Evolutionary conservation across 2,329 filamentous ascomycete genomes (phyloP).

Genomic region (Calonectria crousiana): DNA sequence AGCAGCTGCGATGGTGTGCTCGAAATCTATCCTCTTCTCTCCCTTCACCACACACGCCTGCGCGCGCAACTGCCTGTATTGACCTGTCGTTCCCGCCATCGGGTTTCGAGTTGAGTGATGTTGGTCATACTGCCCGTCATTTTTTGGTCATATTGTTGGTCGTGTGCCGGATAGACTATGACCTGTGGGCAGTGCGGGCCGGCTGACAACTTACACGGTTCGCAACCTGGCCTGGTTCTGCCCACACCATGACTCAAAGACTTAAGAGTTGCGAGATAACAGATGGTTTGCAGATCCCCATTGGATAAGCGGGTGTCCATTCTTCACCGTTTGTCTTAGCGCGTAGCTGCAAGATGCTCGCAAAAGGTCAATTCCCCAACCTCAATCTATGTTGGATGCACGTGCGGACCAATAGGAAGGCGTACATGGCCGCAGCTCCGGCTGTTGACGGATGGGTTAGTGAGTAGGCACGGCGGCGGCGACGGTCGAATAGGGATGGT

Average conservation of each 20-base stretch:
- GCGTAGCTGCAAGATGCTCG: constrained; percentile 30
- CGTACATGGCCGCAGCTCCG: constrained; percentile 26
- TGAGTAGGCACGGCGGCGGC: constrained; percentile 25
- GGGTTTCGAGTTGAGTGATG: constrained; percentile 30
- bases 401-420: constrained; percentile 22
- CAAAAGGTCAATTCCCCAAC: constrained; percentile 35
- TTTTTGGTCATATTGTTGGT: constrained; percentile 18
- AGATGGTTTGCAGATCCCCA: constrained; percentile 30
- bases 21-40: not conserved
- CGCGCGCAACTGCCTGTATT: not conserved
- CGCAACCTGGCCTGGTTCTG: constrained; percentile 16
- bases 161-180: constrained; percentile 31
- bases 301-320: constrained; percentile 32
- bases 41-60: constrained; percentile 7
- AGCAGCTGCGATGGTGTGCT: constrained; percentile 37
- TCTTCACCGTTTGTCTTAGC: constrained; percentile 37
- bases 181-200: constrained; percentile 35
- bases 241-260: constrained; percentile 41
- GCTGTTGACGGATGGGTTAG: constrained; percentile 29
- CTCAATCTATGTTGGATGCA: constrained; percentile 32
- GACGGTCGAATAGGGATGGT: constrained; percentile 36
- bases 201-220: constrained; percentile 36
- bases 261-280: constrained; percentile 34
- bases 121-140: not conserved
- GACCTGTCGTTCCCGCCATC: constrained; percentile 26